Percentiles rank a stretch among this genome's conserved stretches.
phyloP scores from a whole-genome alignment of 1,284 basidiomycete genomes.

The Sporisorium scitamineum region DNA sequence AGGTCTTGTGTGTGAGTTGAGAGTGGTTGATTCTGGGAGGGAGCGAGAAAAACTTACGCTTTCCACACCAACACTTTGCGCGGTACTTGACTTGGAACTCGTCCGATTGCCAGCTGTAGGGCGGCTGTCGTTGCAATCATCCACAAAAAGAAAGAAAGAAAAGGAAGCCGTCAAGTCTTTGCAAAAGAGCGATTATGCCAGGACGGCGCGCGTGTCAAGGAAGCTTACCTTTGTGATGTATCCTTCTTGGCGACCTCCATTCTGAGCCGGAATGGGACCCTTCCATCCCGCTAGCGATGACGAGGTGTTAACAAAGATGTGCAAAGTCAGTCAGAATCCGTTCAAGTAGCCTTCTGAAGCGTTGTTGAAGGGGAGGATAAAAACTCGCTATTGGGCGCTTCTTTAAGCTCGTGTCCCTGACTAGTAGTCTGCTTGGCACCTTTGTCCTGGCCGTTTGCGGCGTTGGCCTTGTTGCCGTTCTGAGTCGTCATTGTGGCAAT shows the following conservation, averaged over 20 bases:
- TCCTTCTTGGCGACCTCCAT: slow-evolving; percentile 40
- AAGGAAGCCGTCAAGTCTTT: too few species aligned
- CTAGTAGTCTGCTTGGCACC: slow-evolving; percentile 10
- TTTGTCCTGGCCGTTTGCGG: not conserved
- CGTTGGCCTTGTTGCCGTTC: slow-evolving; percentile 1
- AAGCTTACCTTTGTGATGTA: slow-evolving; percentile 43
- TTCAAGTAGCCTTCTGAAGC: too few species aligned
- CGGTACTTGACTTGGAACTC: slow-evolving; percentile 47
- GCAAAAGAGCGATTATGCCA: too few species aligned
- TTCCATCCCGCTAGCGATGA: slow-evolving; percentile 57
- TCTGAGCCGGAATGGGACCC: slow-evolving; percentile 27
- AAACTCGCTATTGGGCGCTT: slow-evolving; percentile 33
- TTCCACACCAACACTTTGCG: slow-evolving; percentile 47
- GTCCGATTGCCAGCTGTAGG: slow-evolving; percentile 44
- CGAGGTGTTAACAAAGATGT: not conserved
- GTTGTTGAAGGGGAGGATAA: not conserved
- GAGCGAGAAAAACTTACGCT: slow-evolving; percentile 19
- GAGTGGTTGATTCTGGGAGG: too few species aligned
- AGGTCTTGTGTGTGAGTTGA: too few species aligned
- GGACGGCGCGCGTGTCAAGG: too few species aligned
- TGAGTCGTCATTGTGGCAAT: slow-evolving; percentile 18
- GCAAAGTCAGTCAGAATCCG: not conserved
- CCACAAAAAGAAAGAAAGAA: too few species aligned
- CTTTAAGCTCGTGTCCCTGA: slow-evolving; percentile 27
- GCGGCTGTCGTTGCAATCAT: slow-evolving; percentile 17